These are phyloP conservation scores for Blumeriella jaapii DNA, from an alignment of 2,329 filamentous ascomycete species.

Conservation along the genomic window DNA sequence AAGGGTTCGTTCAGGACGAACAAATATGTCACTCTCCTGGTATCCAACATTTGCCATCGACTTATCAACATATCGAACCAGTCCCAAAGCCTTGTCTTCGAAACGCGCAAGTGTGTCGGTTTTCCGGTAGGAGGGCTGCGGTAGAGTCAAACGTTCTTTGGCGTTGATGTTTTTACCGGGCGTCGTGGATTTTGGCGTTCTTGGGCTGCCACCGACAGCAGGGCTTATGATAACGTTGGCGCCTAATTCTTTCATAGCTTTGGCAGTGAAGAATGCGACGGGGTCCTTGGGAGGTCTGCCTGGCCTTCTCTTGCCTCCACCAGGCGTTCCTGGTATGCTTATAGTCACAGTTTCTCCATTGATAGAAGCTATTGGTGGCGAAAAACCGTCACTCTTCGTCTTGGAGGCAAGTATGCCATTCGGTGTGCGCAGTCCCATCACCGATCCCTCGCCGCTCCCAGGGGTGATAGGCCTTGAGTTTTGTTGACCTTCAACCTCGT, in stretches of 20 bases:
- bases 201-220: conserved; percentile 29
- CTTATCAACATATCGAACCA: conserved; percentile 87
- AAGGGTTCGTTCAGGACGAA: conserved; percentile 62
- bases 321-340: conserved; percentile 28
- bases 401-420: conserved; percentile 17
- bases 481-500: conserved; percentile 70
- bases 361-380: conserved; percentile 15
- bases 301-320: conserved; percentile 42
- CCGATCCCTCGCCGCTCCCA: conserved; percentile 29
- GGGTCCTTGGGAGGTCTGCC: conserved; percentile 54
- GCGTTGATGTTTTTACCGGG: conserved; percentile 55
- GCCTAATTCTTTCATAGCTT: conserved; percentile 22
- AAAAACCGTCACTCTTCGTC: conserved; percentile 19
- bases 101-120: conserved; percentile 71
- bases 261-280: conserved; percentile 43
- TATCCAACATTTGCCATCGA: conserved; percentile 94
- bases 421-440: conserved; percentile 17
- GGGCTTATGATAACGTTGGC: conserved; percentile 22
- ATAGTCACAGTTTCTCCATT: conserved; percentile 20
- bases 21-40: conserved; percentile 85
- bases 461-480: conserved; percentile 35
- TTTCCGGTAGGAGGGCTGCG: conserved; percentile 61
- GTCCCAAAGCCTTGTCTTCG: conserved; percentile 75
- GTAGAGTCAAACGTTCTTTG: conserved; percentile 68
- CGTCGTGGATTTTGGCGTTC: conserved; percentile 57